Evolutionary conservation across 345 rosid genomes (phyloP).

Genomic region (Eucalyptus paniculata): DNA sequence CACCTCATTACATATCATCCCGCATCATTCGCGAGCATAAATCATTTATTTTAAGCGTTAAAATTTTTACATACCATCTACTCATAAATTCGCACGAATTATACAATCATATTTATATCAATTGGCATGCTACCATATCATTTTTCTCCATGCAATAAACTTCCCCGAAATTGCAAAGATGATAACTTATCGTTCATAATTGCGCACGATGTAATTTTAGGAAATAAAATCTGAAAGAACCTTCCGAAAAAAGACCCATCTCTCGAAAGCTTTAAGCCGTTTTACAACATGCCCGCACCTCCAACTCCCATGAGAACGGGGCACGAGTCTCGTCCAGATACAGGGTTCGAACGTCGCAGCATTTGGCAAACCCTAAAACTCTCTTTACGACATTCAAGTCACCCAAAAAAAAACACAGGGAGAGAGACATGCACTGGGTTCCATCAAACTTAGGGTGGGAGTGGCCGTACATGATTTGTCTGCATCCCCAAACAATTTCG

Average conservation of each 20-base stretch:
- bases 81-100: not conserved
- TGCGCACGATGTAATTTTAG: not conserved
- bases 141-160: not conserved
- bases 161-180: fast-evolving
- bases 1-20: not conserved
- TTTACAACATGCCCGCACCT: not conserved
- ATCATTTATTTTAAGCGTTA: not conserved
- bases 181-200: not conserved
- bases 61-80: too few relatives aligned
- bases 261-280: not conserved
- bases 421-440: not conserved
- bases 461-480: not conserved
- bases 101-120: not conserved
- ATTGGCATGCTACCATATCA: not conserved
- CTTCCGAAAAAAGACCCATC: not conserved
- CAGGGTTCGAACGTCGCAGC: not conserved
- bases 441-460: not conserved
- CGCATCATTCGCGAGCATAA: not conserved
- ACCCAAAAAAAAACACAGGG: not conserved
- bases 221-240: not conserved
- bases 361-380: not conserved
- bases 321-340: not conserved
- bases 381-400: not conserved
- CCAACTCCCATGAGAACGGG: not conserved
- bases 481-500: not conserved